phyloP scores from a whole-genome alignment of 148 eudicot species.

The Rhododendron mucronatum region DNA sequence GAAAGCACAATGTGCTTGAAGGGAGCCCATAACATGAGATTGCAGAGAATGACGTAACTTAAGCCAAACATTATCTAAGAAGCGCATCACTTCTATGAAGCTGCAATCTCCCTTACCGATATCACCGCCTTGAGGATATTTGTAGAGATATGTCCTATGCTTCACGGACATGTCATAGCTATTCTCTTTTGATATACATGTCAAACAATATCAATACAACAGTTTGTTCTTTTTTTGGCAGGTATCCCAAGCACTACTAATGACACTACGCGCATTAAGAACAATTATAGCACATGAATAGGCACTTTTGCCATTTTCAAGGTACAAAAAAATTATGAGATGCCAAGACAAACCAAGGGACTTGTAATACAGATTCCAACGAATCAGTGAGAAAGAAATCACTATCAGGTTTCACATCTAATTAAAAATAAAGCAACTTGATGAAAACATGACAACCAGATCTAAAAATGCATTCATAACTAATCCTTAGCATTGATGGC shows the following conservation, averaged over 20 bases:
- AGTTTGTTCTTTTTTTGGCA: neutral
- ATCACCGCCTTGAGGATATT: neutral
- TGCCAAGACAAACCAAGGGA: neutral
- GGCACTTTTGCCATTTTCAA: neutral
- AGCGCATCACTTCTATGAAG: neutral
- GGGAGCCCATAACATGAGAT: neutral
- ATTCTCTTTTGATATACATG: neutral
- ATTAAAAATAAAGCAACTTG: neutral
- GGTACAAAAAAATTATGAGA: neutral
- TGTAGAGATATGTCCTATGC: neutral
- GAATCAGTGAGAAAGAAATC: neutral
- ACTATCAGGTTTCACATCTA: neutral
- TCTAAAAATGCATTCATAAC: neutral
- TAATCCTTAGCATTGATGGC: neutral
- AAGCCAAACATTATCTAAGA: constrained; percentile 1
- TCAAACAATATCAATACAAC: neutral
- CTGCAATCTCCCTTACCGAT: neutral
- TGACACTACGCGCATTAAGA: neutral
- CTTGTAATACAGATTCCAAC: neutral
- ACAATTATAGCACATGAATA: neutral
- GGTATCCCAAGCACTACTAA: neutral
- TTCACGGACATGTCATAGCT: neutral
- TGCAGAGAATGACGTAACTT: neutral
- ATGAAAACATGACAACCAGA: neutral
- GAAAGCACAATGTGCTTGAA: neutral